Percentiles rank a stretch among this genome's conserved stretches.
These are phyloP conservation scores for Nepenthes alata DNA, from an alignment of 179 eudicot genomes.

Conservation along the genomic window DNA sequence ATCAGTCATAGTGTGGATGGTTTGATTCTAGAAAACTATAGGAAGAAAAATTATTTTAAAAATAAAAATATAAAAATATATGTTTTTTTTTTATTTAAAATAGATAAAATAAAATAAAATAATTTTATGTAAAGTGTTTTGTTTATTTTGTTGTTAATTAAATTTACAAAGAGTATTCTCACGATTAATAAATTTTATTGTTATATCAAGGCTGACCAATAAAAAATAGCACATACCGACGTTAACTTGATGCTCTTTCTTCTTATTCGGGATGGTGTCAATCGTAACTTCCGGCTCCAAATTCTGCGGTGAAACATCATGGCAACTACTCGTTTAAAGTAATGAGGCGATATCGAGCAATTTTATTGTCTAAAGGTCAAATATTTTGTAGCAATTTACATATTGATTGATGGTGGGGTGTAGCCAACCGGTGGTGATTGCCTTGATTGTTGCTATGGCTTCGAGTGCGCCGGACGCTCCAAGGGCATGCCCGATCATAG, in stretches of 20 bases:
- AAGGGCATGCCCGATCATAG: slow-evolving; percentile 41
- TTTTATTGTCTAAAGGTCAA: too few species aligned
- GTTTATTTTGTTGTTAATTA: too few species aligned
- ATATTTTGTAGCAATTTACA: slow-evolving; percentile 10
- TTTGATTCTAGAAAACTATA: too few species aligned
- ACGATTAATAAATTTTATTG: neutral
- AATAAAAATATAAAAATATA: neutral
- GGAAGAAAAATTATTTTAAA: neutral
- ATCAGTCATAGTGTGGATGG: too few species aligned
- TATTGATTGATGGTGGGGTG: slow-evolving; percentile 47
- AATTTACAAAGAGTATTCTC: neutral
- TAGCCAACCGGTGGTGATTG: slow-evolving; percentile 42
- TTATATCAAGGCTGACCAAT: too few species aligned
- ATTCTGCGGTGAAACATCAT: slow-evolving; percentile 15
- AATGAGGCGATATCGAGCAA: neutral
- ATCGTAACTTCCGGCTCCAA: slow-evolving; percentile 31
- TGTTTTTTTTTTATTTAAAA: neutral
- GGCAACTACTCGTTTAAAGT: neutral
- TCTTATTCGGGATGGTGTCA: slow-evolving; percentile 39
- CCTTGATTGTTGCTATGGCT: slow-evolving; percentile 43
- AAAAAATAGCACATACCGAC: slow-evolving; percentile 25
- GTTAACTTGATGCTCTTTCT: slow-evolving; percentile 34
- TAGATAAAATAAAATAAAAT: neutral
- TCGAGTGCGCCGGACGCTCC: slow-evolving; percentile 46
- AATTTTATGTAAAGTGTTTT: too few species aligned